Evolutionary conservation across 805 yeast genomes (phyloP).

Genomic region (Millerozyma acaciae): DNA sequence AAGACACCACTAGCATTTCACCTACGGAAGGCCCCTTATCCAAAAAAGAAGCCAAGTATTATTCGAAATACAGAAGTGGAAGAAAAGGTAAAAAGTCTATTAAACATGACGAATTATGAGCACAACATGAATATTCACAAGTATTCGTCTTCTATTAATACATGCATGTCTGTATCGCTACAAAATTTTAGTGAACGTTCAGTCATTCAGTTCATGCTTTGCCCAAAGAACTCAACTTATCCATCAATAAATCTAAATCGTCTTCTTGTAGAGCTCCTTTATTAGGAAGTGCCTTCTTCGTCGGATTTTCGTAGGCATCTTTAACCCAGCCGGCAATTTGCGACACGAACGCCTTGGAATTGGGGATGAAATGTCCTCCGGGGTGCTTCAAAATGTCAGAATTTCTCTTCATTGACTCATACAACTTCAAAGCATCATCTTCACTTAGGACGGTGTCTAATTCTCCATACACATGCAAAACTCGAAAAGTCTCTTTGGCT

Average conservation of each 20-base stretch:
- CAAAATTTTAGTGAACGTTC: no score
- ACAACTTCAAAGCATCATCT: slow-evolving; percentile 61
- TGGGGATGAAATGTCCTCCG: slow-evolving; percentile 97
- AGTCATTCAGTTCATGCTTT: no score
- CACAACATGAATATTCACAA: no score
- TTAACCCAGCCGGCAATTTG: slow-evolving; percentile 37
- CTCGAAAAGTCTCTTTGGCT: slow-evolving; percentile 19
- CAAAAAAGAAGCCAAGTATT: slow-evolving; percentile 26
- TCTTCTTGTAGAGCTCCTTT: slow-evolving; percentile 21
- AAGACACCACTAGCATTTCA: slow-evolving; percentile 16
- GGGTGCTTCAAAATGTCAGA: slow-evolving; percentile 76
- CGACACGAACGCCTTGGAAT: slow-evolving; percentile 52
- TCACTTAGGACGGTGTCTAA: slow-evolving; percentile 82
- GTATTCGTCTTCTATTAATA: no score
- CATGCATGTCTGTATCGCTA: no score
- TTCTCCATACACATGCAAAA: slow-evolving; percentile 80
- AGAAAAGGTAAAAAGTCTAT: slow-evolving; percentile 13
- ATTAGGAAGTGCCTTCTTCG: no score
- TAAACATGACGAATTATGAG: slow-evolving; percentile 29
- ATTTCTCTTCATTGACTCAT: slow-evolving; percentile 34
- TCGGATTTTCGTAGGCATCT: neutral
- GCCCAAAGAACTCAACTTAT: slow-evolving; percentile 35
- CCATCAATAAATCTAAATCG: slow-evolving; percentile 30
- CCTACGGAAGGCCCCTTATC: slow-evolving; percentile 39
- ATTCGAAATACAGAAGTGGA: slow-evolving; percentile 28